Conservation (phyloP, 1,284 basidiomycete genomes). For the Pholiota adiposa region DNA sequence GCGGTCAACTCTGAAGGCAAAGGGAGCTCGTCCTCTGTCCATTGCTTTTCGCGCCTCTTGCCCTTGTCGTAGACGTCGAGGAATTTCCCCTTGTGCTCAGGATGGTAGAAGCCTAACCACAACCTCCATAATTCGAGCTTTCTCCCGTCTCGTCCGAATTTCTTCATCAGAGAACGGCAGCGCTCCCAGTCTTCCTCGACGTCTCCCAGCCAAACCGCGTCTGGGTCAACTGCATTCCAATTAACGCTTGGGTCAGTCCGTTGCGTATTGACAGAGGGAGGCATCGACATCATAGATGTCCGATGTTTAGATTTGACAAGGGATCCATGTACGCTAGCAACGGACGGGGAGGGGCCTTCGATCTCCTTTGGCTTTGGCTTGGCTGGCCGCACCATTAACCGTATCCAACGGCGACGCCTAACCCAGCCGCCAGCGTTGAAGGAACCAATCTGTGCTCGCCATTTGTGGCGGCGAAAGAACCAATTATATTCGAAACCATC, state of each 20-base stretch:
- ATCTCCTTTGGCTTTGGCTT: conserved; percentile 24
- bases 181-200: conserved; percentile 63
- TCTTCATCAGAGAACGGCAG: conserved; percentile 55
- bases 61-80: conserved; percentile 26
- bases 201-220: conserved; percentile 47
- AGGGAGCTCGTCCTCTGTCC: conserved; percentile 45
- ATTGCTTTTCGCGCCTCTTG: conserved; percentile 43
- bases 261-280: conserved; percentile 29
- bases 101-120: conserved; percentile 55
- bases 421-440: conserved; percentile 73
- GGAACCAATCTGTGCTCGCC: conserved; percentile 63
- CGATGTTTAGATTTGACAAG: conserved; percentile 15
- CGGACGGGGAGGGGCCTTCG: conserved; percentile 11
- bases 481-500: conserved; percentile 88
- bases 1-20: conserved; percentile 34
- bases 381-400: conserved; percentile 77
- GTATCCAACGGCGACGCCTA: conserved; percentile 74
- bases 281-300: conserved; percentile 26
- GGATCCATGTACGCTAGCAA: conserved; percentile 14
- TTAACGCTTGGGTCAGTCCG: conserved; percentile 20
- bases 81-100: conserved; percentile 26
- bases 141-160: conserved; percentile 63
- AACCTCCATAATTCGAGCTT: conserved; percentile 73
- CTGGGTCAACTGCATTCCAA: conserved; percentile 31
- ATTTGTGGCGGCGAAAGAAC: conserved; percentile 65